Evolutionary conservation across 2,329 filamentous ascomycete genomes (phyloP).

Genomic region (Plenodomus lindquistii): DNA sequence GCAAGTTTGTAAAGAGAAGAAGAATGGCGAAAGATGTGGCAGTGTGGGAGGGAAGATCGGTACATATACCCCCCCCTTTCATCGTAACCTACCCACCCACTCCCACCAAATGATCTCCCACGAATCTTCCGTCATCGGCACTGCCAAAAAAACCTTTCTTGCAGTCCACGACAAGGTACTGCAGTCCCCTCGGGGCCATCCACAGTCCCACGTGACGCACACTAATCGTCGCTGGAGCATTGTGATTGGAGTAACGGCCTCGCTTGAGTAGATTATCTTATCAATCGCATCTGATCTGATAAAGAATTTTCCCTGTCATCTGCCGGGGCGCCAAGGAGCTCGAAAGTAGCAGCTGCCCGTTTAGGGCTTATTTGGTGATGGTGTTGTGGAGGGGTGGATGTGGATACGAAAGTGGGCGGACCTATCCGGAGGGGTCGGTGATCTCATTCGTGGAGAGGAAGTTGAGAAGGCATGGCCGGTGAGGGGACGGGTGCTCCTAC

Average conservation of each 20-base stretch:
- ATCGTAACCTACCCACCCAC: not conserved
- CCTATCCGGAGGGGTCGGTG: not conserved
- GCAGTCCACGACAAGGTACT: not conserved
- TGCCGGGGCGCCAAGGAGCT: not conserved
- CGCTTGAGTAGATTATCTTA: not conserved
- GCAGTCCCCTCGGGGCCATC: not conserved
- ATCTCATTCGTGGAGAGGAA: too few relatives aligned
- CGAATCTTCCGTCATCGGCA: constrained; percentile 1
- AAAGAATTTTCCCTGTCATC: not conserved
- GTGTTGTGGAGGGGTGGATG: not conserved
- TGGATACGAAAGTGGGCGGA: not conserved
- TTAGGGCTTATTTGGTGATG: not conserved
- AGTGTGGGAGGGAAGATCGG: not conserved
- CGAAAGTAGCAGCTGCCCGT: not conserved
- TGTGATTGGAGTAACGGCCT: not conserved
- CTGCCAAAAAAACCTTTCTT: too few relatives aligned
- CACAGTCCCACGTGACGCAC: not conserved
- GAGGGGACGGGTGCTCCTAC: too few relatives aligned
- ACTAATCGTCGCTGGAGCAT: not conserved
- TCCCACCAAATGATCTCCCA: not conserved
- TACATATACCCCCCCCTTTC: not conserved
- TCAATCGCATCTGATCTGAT: not conserved
- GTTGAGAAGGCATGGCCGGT: too few relatives aligned
- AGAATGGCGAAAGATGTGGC: not conserved
- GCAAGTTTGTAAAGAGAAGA: not conserved